A percentile compares a stretch with the other conserved stretches of the same genome.
Conservation (phyloP, 306 rosid species). For the Castanea mollissima region DNA sequence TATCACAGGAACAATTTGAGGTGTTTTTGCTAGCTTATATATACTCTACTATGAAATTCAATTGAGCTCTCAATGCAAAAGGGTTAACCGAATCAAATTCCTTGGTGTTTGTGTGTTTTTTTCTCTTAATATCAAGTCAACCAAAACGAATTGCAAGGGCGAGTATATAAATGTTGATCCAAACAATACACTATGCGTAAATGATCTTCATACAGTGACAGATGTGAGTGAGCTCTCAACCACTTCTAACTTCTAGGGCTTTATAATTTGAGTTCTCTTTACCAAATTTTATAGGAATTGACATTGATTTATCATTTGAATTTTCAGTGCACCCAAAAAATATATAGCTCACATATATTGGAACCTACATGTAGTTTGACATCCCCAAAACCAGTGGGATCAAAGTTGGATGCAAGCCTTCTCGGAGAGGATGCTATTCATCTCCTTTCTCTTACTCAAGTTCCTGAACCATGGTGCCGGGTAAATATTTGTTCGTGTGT, state of each 20-base stretch:
- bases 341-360: not conserved
- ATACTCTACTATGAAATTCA: not conserved
- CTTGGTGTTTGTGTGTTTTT: too few relatives aligned
- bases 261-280: too few relatives aligned
- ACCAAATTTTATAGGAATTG: too few relatives aligned
- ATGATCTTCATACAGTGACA: slow-evolving; percentile 21
- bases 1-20: slow-evolving; percentile 16
- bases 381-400: not conserved
- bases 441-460: not conserved
- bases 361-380: not conserved
- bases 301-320: too few relatives aligned
- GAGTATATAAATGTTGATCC: slow-evolving; percentile 29
- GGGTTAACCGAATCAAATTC: too few relatives aligned
- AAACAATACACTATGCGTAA: slow-evolving; percentile 29
- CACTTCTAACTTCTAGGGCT: too few relatives aligned
- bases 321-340: slow-evolving; percentile 7
- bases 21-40: slow-evolving; percentile 18
- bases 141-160: slow-evolving; percentile 27
- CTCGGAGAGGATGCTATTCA: not conserved
- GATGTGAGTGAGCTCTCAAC: slow-evolving; percentile 21
- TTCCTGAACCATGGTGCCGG: not conserved
- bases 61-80: too few relatives aligned
- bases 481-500: not conserved
- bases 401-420: not conserved
- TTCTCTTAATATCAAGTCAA: too few relatives aligned